Conservation (phyloP, 2,329 filamentous ascomycete genomes). For the Diaporthe aspalathi region DNA sequence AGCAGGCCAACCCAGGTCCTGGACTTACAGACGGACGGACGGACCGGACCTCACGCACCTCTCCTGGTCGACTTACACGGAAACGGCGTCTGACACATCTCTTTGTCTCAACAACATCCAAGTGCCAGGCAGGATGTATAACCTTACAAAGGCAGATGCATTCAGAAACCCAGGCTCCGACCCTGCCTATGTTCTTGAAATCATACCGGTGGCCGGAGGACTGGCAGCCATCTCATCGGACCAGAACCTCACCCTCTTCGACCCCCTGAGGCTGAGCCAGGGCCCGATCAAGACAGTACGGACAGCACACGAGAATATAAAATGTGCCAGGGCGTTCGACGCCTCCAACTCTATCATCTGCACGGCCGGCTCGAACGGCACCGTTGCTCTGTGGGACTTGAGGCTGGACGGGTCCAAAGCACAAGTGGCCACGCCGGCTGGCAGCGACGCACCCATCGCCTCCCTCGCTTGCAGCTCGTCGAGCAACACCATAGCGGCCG, state of each 20-base stretch:
- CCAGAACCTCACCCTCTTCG: slow-evolving; percentile 73
- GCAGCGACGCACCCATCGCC: slow-evolving; percentile 65
- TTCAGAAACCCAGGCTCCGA: slow-evolving; percentile 55
- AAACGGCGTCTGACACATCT: background rate
- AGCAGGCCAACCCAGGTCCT: background rate
- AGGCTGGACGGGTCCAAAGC: slow-evolving; percentile 56
- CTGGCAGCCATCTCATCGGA: slow-evolving; percentile 75
- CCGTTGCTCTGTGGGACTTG: slow-evolving; percentile 74
- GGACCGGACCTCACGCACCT: background rate
- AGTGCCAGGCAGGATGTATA: slow-evolving; percentile 53
- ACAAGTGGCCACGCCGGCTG: slow-evolving; percentile 58
- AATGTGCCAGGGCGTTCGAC: slow-evolving; percentile 69
- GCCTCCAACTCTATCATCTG: slow-evolving; percentile 65
- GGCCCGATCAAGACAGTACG: slow-evolving; percentile 60
- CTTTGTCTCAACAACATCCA: background rate
- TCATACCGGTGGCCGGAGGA: slow-evolving; percentile 58
- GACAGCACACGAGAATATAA: slow-evolving; percentile 71
- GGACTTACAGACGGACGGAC: background rate
- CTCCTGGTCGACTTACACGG: slow-evolving; percentile 19
- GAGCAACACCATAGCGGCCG: slow-evolving; percentile 73
- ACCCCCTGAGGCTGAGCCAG: slow-evolving; percentile 66
- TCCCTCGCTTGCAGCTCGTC: slow-evolving; percentile 71
- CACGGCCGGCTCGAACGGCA: slow-evolving; percentile 79
- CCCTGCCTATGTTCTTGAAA: slow-evolving; percentile 67
- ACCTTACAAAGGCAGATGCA: slow-evolving; percentile 53